Base-by-base conservation (phyloP, 495 filamentous ascomycete species). In the Annulohypoxylon maeteangense region DNA sequence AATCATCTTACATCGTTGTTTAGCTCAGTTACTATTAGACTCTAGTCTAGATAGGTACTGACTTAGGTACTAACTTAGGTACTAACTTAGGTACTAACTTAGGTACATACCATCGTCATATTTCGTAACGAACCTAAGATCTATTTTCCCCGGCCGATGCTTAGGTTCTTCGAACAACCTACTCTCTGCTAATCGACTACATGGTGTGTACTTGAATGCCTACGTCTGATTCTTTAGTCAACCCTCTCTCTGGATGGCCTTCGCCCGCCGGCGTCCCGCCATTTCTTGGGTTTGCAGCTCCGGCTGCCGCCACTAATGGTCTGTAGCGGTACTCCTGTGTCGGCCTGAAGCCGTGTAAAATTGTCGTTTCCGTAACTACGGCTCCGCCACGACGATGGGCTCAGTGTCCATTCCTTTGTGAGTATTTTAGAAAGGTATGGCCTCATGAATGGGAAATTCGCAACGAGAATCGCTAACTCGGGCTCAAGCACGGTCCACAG, bases 371-470 rank as follows among this genome's bases (percentile, higher is more conserved):
- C 50, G 14, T 54, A 23, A 6, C 32, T 54, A 11, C 27, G 50
- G 23, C 50, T 54, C 25, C 50, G 23, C 27, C 50, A 32, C 16
- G 50, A 54, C 1, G 50, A 54, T n/a, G 50, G 50, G 11, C 3
- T 31, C 50, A 54, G 7, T 31, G 50, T 32, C 11, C 50, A 54
- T 29, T 32, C 25, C 12, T 54, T 54, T 8, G 50, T 25, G 7
- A 54, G n/a, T 14, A 54, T 16, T n/a, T 54, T 54, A 32, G 50
- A 18, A 54, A 54, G 25, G 14, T 54, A 54, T 32, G 50, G 50
- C 10, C 50, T 54, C 50, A 32, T 54, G 11, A 32, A 32, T 6
- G 25, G 27, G 50, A 54, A 54, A 25, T 54, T 54, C 0, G 50
- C 50, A 14, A 54, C 27, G 14, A 54, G 25, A 25, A 54, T 54